A percentile compares a stretch with the other conserved stretches of the same genome.
These are phyloP conservation scores for Extremus antarcticus DNA, from an alignment of 495 filamentous ascomycete genomes.

Conservation along the genomic window DNA sequence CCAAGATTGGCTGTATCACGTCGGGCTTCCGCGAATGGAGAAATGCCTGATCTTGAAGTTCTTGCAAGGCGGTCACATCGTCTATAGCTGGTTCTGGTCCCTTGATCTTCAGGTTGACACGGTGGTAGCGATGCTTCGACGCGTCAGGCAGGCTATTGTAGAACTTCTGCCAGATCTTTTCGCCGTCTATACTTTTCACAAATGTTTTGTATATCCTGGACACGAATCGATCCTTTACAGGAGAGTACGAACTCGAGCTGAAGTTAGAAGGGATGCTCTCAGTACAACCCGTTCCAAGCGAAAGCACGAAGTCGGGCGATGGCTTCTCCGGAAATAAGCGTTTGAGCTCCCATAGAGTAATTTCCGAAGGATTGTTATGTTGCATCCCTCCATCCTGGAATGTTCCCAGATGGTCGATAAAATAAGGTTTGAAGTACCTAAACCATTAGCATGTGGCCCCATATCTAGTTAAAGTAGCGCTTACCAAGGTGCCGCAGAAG, in stretches of 20 bases:
- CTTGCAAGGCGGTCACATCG: background rate
- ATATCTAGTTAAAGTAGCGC: too few relatives aligned
- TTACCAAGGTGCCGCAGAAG: slow-evolving; percentile 24
- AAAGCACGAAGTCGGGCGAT: slow-evolving; percentile 1
- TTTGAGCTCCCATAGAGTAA: slow-evolving; percentile 25
- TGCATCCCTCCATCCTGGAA: slow-evolving; percentile 29
- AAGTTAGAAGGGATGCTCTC: background rate
- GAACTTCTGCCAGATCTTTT: slow-evolving; percentile 5
- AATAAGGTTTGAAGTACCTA: slow-evolving; percentile 7
- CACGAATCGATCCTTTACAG: background rate
- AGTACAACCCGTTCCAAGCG: slow-evolving; percentile 1
- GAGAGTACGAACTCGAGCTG: background rate
- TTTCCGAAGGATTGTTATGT: slow-evolving; percentile 27
- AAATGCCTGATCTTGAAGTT: background rate
- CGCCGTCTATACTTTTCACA: slow-evolving; percentile 3
- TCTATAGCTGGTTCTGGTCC: slow-evolving; percentile 2
- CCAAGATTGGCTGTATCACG: background rate
- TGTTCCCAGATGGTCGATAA: slow-evolving; percentile 11
- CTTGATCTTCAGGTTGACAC: slow-evolving; percentile 1
- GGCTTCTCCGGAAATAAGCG: slow-evolving; percentile 13
- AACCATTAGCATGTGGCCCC: too few relatives aligned
- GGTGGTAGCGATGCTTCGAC: background rate
- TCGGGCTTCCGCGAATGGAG: too few relatives aligned
- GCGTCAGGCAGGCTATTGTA: background rate
- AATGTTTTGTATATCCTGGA: slow-evolving; percentile 1